These are phyloP conservation scores for Inga oerstediana DNA, from an alignment of 306 rosid species.

Conservation along the genomic window DNA sequence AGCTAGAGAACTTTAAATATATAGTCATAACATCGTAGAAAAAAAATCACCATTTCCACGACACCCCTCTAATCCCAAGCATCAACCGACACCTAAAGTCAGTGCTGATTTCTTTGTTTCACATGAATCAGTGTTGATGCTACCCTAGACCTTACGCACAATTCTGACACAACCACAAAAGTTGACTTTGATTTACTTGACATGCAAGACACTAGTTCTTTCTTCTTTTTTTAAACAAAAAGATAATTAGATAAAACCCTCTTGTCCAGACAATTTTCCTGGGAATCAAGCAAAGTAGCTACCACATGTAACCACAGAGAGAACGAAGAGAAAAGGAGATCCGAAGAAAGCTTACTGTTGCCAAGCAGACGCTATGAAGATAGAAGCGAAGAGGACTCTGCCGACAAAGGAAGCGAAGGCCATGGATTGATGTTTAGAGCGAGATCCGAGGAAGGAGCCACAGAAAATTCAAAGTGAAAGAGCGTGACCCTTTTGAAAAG, in stretches of 20 bases:
- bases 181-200: neutral
- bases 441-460: neutral
- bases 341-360: constrained; percentile 58
- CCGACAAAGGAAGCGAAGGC: constrained; percentile 64
- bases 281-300: constrained; percentile 17
- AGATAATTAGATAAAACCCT: neutral
- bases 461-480: neutral
- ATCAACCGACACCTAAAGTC: neutral
- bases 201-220: neutral
- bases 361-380: constrained; percentile 66
- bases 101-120: neutral
- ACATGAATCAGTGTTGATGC: neutral
- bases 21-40: neutral
- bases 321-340: constrained; percentile 23
- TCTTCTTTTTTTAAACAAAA: neutral
- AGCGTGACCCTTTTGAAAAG: neutral
- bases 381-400: constrained; percentile 61
- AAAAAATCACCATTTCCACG: neutral
- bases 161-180: neutral
- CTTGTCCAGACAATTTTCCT: neutral
- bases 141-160: neutral
- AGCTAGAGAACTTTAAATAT: neutral
- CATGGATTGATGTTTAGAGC: constrained; percentile 30
- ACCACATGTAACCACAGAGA: neutral
- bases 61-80: neutral